A percentile compares a stretch with the other conserved stretches of the same genome.
Evolutionary conservation across 805 yeast genomes (phyloP).

Genomic region (Lachancea thermotolerans): DNA sequence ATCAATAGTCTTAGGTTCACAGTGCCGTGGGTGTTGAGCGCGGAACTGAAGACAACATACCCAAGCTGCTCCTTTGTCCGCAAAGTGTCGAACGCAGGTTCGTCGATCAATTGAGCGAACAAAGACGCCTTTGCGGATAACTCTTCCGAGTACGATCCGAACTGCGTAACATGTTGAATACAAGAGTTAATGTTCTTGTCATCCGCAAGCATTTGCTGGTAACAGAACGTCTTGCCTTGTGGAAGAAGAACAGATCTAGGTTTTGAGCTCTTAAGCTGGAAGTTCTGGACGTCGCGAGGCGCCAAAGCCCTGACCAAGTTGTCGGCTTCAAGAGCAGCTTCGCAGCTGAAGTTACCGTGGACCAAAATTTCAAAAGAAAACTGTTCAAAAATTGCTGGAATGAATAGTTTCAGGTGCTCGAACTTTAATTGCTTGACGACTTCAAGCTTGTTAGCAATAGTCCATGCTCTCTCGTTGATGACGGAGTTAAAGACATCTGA

Average conservation of each 20-base stretch:
- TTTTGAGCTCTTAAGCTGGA: conserved; percentile 23
- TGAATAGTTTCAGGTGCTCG: conserved; percentile 45
- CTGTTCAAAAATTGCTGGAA: conserved; percentile 49
- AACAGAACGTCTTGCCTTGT: conserved; percentile 36
- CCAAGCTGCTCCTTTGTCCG: conserved; percentile 95
- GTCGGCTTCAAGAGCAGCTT: conserved; percentile 47
- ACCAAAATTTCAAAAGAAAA: conserved; percentile 65
- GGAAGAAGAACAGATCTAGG: conserved; percentile 40
- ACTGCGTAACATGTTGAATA: conserved; percentile 68
- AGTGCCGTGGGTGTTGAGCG: conserved; percentile 60
- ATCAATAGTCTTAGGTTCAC: conserved; percentile 55
- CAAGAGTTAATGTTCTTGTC: conserved; percentile 73
- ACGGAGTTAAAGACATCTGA: conserved; percentile 55
- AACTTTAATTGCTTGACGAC: conserved; percentile 41
- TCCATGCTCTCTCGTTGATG: conserved; percentile 67
- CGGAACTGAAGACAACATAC: conserved; percentile 82
- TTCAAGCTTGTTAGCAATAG: conserved; percentile 51
- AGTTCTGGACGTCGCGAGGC: conserved; percentile 36
- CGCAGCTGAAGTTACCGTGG: conserved; percentile 61
- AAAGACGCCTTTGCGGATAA: conserved; percentile 51
- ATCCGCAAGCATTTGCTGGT: conserved; percentile 50
- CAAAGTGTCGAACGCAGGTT: conserved; percentile 83
- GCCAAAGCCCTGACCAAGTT: conserved; percentile 39
- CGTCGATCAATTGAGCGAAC: conserved; percentile 65
- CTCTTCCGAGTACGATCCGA: conserved; percentile 45